Conservation (phyloP, 2,329 filamentous ascomycete species). For the Diaporthe humulicola region DNA sequence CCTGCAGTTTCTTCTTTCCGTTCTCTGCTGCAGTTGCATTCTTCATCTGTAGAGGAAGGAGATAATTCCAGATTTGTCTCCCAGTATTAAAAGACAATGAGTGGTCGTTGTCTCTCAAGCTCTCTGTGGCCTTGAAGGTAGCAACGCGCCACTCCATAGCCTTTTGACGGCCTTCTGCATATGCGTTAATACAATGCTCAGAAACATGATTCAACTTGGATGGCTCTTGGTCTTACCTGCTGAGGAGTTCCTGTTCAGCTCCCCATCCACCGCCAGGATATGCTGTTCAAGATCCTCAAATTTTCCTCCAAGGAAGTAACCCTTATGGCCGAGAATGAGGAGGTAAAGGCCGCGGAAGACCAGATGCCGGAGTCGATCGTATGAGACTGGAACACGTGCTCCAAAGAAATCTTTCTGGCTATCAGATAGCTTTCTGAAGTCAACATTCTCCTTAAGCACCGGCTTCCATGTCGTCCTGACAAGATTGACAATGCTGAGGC, state of each 20-base stretch:
- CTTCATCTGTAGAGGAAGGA: not conserved
- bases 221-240: not conserved
- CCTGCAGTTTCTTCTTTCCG: not conserved
- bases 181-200: not conserved
- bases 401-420: not conserved
- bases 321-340: not conserved
- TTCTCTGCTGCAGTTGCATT: not conserved
- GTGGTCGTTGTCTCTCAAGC: not conserved
- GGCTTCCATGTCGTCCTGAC: not conserved
- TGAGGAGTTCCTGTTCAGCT: not conserved
- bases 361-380: not conserved
- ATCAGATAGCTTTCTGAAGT: not conserved
- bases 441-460: not conserved
- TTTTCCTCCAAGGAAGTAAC: not conserved
- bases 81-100: not conserved
- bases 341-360: not conserved
- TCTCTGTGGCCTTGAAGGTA: not conserved
- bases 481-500: not conserved
- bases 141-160: constrained; percentile 11
- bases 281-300: not conserved
- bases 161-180: not conserved
- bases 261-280: not conserved
- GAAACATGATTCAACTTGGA: not conserved
- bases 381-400: rapidly evolving
- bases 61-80: not conserved